These are phyloP conservation scores for Carpediemonas membranifera DNA, from an alignment of 78 protist genomes.

Conservation along the genomic window DNA sequence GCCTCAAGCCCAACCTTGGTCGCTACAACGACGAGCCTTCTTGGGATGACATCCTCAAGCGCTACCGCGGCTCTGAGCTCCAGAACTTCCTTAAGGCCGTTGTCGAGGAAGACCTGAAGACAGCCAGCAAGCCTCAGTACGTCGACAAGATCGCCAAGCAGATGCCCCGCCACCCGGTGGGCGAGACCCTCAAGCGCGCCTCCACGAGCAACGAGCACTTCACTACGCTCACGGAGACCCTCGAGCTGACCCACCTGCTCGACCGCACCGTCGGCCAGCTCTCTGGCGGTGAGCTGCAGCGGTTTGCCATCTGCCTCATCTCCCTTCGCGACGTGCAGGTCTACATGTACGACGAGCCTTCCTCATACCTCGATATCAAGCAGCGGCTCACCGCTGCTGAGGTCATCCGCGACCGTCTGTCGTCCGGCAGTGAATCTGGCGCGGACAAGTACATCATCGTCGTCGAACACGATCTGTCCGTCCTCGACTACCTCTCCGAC, in stretches of 20 bases:
- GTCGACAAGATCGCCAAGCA: conserved; percentile 65
- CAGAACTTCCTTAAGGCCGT: conserved; percentile 85
- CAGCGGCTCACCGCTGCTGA: conserved; percentile 94
- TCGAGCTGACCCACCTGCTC: conserved; percentile 21
- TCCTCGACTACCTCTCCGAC: conserved; percentile 97
- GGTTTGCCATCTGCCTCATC: conserved; percentile 85
- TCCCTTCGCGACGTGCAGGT: conserved; percentile 39
- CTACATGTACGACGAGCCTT: conserved; percentile 98
- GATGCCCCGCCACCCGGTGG: conserved; percentile 44
- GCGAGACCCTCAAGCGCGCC: too few relatives aligned
- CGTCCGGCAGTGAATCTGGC: neutral
- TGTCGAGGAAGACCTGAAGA: conserved; percentile 78
- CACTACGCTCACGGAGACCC: neutral
- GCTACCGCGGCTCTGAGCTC: conserved; percentile 95
- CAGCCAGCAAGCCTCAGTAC: conserved; percentile 93
- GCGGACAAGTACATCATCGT: conserved; percentile 60
- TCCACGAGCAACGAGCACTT: neutral
- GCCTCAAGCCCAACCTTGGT: conserved; percentile 96
- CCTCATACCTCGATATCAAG: conserved; percentile 89
- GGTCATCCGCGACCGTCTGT: conserved; percentile 68
- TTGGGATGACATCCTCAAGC: conserved; percentile 89
- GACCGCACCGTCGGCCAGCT: conserved; percentile 65
- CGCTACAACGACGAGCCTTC: conserved; percentile 68
- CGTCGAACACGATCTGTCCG: conserved; percentile 98
- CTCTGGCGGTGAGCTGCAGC: conserved; percentile 98